Base-by-base conservation (phyloP, 2,329 filamentous ascomycete genomes). In the Calonectria pteridis region DNA sequence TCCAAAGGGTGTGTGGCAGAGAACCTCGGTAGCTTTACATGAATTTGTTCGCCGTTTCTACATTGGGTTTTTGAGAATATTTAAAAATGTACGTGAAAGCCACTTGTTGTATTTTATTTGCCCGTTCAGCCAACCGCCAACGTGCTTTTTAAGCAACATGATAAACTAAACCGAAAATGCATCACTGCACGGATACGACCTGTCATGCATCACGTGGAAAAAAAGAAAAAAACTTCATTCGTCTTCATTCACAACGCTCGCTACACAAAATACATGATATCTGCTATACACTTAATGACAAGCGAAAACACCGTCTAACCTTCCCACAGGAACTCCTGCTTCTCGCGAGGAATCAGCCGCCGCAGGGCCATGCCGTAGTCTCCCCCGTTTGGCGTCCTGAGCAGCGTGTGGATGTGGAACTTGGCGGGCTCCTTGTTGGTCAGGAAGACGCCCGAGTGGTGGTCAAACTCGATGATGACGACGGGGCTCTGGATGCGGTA, bases 401-500 rank as follows among this genome's bases (percentile, higher is more conserved):
- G 84, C 67, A 95, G 84, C 0, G 94, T 96, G 82, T 96, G 94
- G 28, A 94, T 94, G 78, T 96, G 94, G 78, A 94, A 96, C 83
- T 94, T 94, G 37, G 91, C 92, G 0, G 94, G 94, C 83, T 94
- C 90, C 64, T 87, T 87, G 80, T 96, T 96, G 1, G 88, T 91
- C 79, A 96, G 83, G 77, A 95, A 96, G 0, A 96, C 94, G 0
- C 94, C 94, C 0, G 91, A 94, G 82, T 96, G 94, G 80, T 95
- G 93, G 78, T 96, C 94, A 78, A 96, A 94, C 86, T 96, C 94
- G 66, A 93, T 86, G 2, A 96, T 85, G 0, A 95, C 86, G 0
- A 96, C 93, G 0, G 94, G 94, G 76, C 91, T 95, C 83, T 96
- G 94, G 4, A 96, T 89, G 0, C 94, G 89, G 79, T 92, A 96